A percentile compares a stretch with the other conserved stretches of the same genome.
Evolutionary conservation across 805 yeast genomes (phyloP).

Genomic region (Hyphopichia homilentoma): DNA sequence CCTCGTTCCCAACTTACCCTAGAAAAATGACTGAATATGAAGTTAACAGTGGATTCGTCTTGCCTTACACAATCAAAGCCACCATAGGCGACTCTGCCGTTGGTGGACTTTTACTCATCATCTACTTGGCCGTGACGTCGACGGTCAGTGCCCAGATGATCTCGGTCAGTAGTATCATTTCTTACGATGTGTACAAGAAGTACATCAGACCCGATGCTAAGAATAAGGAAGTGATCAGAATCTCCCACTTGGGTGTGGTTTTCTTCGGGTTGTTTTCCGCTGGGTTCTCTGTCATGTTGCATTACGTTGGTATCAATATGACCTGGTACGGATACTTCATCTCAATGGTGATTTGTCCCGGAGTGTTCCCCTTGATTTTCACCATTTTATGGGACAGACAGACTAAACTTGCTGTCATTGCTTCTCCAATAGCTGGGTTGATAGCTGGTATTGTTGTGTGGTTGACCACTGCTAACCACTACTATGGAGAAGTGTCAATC

Average conservation of each 20-base stretch:
- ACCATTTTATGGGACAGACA: slow-evolving; percentile 32
- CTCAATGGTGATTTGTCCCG: slow-evolving; percentile 37
- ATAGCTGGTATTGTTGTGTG: slow-evolving; percentile 26
- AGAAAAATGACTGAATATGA: slow-evolving; percentile 23
- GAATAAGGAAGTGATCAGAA: slow-evolving; percentile 37
- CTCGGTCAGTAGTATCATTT: slow-evolving; percentile 37
- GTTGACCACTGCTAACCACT: slow-evolving; percentile 25
- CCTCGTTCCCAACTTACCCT: slow-evolving; percentile 30
- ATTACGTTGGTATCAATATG: slow-evolving; percentile 24
- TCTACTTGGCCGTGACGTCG: slow-evolving; percentile 40
- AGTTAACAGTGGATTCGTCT: slow-evolving; percentile 26
- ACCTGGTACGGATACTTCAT: slow-evolving; percentile 31
- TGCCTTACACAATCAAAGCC: slow-evolving; percentile 28
- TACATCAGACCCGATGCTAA: slow-evolving; percentile 41
- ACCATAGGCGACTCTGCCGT: slow-evolving; percentile 27
- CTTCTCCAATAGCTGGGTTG: slow-evolving; percentile 29
- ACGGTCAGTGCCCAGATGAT: slow-evolving; percentile 39
- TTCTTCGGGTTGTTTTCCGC: slow-evolving; percentile 33
- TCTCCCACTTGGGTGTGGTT: slow-evolving; percentile 42
- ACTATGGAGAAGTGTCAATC: slow-evolving; percentile 23
- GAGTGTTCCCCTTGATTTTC: slow-evolving; percentile 32
- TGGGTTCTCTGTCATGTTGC: slow-evolving; percentile 35
- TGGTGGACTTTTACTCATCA: slow-evolving; percentile 28
- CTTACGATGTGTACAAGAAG: slow-evolving; percentile 45
- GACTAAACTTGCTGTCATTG: slow-evolving; percentile 23